A percentile compares a stretch with the other conserved stretches of the same genome.
These are phyloP conservation scores for Melampsora americana DNA, from an alignment of 1,284 basidiomycete genomes.

Conservation along the genomic window DNA sequence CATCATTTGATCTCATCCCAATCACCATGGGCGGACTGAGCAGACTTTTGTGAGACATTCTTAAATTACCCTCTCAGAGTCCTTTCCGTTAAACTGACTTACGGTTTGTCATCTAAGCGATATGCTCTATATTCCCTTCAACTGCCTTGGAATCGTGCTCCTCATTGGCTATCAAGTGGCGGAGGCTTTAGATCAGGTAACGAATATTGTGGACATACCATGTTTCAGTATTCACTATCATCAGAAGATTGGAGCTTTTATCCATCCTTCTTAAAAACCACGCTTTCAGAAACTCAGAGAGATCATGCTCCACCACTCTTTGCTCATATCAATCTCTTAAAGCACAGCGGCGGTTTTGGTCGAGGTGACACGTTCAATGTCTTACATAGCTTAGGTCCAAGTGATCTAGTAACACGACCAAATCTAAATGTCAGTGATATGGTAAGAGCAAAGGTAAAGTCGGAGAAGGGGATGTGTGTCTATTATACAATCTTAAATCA, in stretches of 20 bases:
- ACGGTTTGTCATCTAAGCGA: not conserved
- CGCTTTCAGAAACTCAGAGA: not conserved
- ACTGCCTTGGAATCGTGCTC: constrained; percentile 9
- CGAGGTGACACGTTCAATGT: constrained; percentile 7
- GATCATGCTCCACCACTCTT: constrained; percentile 1
- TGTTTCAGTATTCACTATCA: constrained; percentile 6
- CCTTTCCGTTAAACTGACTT: not conserved
- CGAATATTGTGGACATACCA: constrained; percentile 6
- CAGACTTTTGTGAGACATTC: not conserved
- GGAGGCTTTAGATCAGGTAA: not conserved
- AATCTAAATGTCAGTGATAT: not conserved
- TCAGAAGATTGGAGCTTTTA: not conserved
- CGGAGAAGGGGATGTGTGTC: not conserved
- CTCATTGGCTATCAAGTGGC: not conserved
- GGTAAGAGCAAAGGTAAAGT: not conserved
- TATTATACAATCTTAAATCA: not conserved
- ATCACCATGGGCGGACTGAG: not conserved
- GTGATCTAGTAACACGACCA: not conserved
- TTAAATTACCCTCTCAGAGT: not conserved
- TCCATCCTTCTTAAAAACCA: not conserved
- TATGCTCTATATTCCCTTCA: constrained; percentile 1
- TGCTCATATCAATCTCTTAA: constrained; percentile 5
- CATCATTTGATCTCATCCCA: not conserved
- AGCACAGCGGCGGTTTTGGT: not conserved
- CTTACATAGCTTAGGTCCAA: constrained; percentile 2